Percentiles rank a stretch among this genome's conserved stretches.
These are phyloP conservation scores for Dactylella cylindrospora DNA, from an alignment of 2,329 filamentous ascomycete species.

Conservation along the genomic window DNA sequence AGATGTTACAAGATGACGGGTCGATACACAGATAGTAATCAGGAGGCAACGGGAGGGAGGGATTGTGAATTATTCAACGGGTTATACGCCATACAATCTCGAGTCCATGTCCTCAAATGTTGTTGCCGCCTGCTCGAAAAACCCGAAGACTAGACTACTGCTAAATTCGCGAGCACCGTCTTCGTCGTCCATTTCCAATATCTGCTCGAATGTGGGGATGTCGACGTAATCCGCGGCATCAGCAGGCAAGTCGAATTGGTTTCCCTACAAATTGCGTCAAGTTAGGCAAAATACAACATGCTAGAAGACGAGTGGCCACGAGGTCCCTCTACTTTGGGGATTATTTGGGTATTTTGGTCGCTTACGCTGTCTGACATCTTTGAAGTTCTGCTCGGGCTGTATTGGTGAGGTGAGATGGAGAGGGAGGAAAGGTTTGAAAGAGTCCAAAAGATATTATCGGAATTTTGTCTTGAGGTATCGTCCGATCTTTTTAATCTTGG, in stretches of 20 bases:
- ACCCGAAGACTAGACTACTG: conserved; percentile 81
- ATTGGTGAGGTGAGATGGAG: background rate
- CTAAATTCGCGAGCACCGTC: conserved; percentile 84
- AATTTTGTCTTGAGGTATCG: too few relatives aligned
- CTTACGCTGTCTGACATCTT: conserved; percentile 42
- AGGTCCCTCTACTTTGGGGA: too few relatives aligned
- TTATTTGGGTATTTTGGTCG: too few relatives aligned
- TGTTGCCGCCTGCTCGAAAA: conserved; percentile 84
- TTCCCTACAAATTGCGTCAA: too few relatives aligned
- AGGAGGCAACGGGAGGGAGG: too few relatives aligned
- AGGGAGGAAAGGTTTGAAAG: too few relatives aligned
- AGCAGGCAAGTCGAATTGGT: background rate
- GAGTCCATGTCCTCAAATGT: conserved; percentile 84
- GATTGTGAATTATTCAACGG: background rate
- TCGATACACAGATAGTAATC: too few relatives aligned
- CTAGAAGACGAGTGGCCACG: conserved; percentile 1
- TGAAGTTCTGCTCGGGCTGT: background rate
- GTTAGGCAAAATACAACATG: too few relatives aligned
- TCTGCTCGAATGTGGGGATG: conserved; percentile 80
- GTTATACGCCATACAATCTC: conserved; percentile 64
- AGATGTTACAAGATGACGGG: too few relatives aligned
- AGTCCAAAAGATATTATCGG: too few relatives aligned
- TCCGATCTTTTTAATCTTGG: too few relatives aligned
- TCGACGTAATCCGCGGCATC: conserved; percentile 73
- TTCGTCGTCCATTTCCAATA: conserved; percentile 97